phyloP scores from a whole-genome alignment of 1,284 basidiomycete genomes.

The Testicularia cyperi region DNA sequence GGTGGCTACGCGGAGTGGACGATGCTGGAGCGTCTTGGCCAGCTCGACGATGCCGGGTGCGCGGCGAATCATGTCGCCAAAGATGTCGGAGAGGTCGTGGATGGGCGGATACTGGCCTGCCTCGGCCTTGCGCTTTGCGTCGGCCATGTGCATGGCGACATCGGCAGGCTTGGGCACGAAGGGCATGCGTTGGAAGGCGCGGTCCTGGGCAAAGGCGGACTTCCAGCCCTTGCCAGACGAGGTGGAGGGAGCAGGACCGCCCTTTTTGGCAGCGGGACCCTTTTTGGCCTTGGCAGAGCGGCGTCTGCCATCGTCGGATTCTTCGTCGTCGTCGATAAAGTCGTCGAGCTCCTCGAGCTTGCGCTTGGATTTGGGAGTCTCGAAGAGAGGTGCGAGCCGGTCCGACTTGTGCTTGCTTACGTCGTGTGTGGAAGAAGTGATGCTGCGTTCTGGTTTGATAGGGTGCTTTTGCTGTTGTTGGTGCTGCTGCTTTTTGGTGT shows the following conservation, averaged over 20 bases:
- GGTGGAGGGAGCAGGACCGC: slow-evolving; percentile 7
- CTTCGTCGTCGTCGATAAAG: slow-evolving; percentile 15
- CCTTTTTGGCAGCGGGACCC: not conserved
- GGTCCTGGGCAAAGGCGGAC: slow-evolving; percentile 25
- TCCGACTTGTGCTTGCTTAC: no score
- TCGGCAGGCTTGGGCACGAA: slow-evolving; percentile 29
- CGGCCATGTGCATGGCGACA: slow-evolving; percentile 5
- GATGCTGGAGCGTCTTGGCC: slow-evolving; percentile 72
- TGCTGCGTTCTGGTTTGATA: no score
- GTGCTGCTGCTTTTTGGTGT: no score
- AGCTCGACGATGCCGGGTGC: slow-evolving; percentile 63
- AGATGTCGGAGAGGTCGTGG: slow-evolving; percentile 75
- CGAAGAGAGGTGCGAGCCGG: slow-evolving; percentile 23
- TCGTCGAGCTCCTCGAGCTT: not conserved
- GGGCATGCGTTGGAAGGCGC: slow-evolving; percentile 20
- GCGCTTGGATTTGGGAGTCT: slow-evolving; percentile 5
- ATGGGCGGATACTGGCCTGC: slow-evolving; percentile 70
- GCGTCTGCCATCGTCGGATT: slow-evolving; percentile 13
- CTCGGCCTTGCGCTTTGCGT: slow-evolving; percentile 29
- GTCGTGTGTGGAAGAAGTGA: no score
- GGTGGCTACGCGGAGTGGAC: slow-evolving; percentile 86
- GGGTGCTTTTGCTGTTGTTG: no score
- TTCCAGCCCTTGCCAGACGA: slow-evolving; percentile 33
- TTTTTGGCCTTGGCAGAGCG: slow-evolving; percentile 10
- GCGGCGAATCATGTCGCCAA: slow-evolving; percentile 75